These are phyloP conservation scores for Backusella psychrophila DNA, from an alignment of 192 early-diverging fungal species.

Conservation along the genomic window DNA sequence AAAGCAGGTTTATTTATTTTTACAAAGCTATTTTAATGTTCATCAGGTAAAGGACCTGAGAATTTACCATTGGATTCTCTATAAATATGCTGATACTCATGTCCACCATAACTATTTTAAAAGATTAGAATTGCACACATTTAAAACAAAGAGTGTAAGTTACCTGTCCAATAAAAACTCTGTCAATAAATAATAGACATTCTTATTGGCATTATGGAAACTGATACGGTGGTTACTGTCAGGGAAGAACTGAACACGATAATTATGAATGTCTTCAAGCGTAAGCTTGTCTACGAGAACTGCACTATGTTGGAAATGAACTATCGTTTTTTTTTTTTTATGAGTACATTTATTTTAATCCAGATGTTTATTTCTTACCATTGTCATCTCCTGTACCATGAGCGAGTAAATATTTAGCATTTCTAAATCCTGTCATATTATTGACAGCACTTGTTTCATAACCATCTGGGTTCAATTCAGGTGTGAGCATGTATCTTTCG, in stretches of 20 bases:
- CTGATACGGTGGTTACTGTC: conserved; percentile 90
- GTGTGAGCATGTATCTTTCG: conserved; percentile 96
- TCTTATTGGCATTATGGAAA: conserved; percentile 70
- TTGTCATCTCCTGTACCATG: conserved; percentile 93
- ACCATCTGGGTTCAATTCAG: conserved; percentile 69
- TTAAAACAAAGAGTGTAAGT: background rate
- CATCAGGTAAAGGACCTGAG: conserved; percentile 11
- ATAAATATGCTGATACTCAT: conserved; percentile 34
- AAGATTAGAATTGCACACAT: background rate
- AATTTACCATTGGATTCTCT: conserved; percentile 26
- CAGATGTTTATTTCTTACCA: conserved; percentile 34
- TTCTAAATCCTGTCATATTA: conserved; percentile 81
- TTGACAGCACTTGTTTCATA: conserved; percentile 75
- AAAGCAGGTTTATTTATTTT: background rate
- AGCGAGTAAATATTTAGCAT: conserved; percentile 78
- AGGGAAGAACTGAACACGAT: conserved; percentile 84
- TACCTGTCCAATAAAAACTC: conserved; percentile 38
- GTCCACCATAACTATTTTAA: conserved; percentile 31
- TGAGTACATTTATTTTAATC: too few species aligned
- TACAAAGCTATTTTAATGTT: background rate
- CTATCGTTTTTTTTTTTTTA: conserved; percentile 28
- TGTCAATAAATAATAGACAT: conserved; percentile 46
- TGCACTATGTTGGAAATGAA: conserved; percentile 93
- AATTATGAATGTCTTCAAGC: conserved; percentile 67
- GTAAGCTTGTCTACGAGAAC: conserved; percentile 79